Conservation (phyloP, 371 early-diverging fungal genomes). For the Mucor circinelloides region DNA sequence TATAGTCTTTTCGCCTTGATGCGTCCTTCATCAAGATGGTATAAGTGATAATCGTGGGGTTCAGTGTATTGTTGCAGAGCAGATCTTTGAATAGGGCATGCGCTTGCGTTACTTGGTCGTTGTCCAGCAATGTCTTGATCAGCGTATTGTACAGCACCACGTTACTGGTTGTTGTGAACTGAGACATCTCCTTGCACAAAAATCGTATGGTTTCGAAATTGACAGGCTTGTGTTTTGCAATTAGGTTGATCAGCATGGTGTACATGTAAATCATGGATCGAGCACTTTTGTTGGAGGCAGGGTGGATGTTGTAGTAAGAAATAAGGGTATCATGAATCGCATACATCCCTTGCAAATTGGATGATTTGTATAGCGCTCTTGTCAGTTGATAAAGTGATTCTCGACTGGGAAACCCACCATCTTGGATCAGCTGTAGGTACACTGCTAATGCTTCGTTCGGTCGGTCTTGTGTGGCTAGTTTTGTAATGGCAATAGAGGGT, state of each 20-base stretch:
- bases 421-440: conserved; percentile 15
- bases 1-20: conserved; percentile 8
- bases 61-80: not conserved
- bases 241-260: conserved; percentile 30
- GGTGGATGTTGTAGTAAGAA: conserved; percentile 1
- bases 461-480: conserved; percentile 16
- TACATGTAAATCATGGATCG: conserved; percentile 22
- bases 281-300: not conserved
- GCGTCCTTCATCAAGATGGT: conserved; percentile 26
- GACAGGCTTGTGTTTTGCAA: conserved; percentile 14
- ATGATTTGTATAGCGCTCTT: conserved; percentile 10
- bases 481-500: conserved; percentile 23
- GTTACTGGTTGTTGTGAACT: not conserved
- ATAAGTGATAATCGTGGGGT: conserved; percentile 18
- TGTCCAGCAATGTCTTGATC: conserved; percentile 16
- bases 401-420: conserved; percentile 21
- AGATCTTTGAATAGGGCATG: not conserved
- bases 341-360: conserved; percentile 20
- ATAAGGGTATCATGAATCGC: conserved; percentile 25
- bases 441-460: conserved; percentile 18
- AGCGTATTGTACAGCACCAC: conserved; percentile 23
- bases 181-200: conserved; percentile 19
- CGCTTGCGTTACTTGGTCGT: conserved; percentile 7
- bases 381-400: conserved; percentile 26
- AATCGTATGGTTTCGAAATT: conserved; percentile 16